Evolutionary conservation across 176 grass and related monocot genomes (phyloP), one percentile per base, ranked within the genome.

Genomic region (Panicum miliaceum): DNA sequence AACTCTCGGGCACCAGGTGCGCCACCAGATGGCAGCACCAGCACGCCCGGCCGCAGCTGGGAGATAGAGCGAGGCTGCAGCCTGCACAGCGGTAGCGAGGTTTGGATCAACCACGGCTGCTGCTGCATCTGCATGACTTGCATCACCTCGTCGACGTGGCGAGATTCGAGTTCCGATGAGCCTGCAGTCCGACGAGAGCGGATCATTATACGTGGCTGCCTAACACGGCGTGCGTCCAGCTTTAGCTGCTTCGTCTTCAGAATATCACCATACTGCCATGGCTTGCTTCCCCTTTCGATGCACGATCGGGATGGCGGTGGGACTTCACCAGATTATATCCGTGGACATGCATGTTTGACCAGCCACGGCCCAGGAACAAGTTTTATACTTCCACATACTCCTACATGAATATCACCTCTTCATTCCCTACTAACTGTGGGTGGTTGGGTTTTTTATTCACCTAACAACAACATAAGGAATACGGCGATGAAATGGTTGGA

Each of bases 21-120:
- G 70, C 42, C 40, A 57, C 77, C 86, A 83, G 15, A 45, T 83
- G 80, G 84, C 77, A 19, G 18, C 42, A 45, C 42, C 77, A 11
- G 51, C 56, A 40, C 58, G 6, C 7, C 11, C 81, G 34, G 41
- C 42, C 40, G 62, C 67, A 29, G 29, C 56, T 12, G n/a, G 18
- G 14, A 6, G 50, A 57, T 0, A 22, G 20, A 58, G 7, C 54
- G 20, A 42, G 1, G 66, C 18, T 40, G 35, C 18, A 7, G 25
- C 20, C 43, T 4, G 5, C 10, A 34, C 3, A 35, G 34, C 64
- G 42, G 64, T n/a, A 73, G 65, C 67, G 26, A 71, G 26, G 69
- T 58, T 58, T 87, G 85, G 60, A 81, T 75, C 85, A 82, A 76
- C 72, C 72, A 77, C 27, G 63, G 2, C 16, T 53, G 16, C 51